A percentile compares a stretch with the other conserved stretches of the same genome.
These are phyloP conservation scores for Globisporangium viniferum DNA, from an alignment of 352 stramenopile species.

Conservation along the genomic window DNA sequence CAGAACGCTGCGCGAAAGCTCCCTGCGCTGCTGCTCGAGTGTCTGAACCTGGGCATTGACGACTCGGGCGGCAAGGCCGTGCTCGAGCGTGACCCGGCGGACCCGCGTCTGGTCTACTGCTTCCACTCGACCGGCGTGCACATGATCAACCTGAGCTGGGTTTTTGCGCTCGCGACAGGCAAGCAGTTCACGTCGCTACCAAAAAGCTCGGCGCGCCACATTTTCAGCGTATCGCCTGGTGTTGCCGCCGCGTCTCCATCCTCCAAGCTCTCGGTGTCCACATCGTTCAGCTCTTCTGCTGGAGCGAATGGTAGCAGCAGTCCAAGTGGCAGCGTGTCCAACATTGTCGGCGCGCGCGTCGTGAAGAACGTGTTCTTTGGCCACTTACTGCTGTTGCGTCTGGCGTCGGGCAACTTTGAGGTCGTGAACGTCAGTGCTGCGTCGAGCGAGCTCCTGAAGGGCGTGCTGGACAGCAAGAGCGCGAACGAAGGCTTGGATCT, in stretches of 20 bases:
- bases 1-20: conserved; percentile 20
- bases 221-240: conserved; percentile 71
- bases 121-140: conserved; percentile 77
- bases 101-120: conserved; percentile 67
- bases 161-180: conserved; percentile 48
- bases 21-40: conserved; percentile 64
- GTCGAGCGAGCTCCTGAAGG: conserved; percentile 68
- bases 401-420: conserved; percentile 71
- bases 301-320: neutral
- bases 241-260: conserved; percentile 6
- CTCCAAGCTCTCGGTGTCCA: neutral
- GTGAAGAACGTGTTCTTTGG: conserved; percentile 78
- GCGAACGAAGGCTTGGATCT: conserved; percentile 6
- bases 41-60: conserved; percentile 66
- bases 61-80: conserved; percentile 63
- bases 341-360: conserved; percentile 61
- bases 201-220: conserved; percentile 68
- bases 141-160: conserved; percentile 75
- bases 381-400: conserved; percentile 67
- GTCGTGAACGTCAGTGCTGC: conserved; percentile 77
- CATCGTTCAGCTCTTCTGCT: conserved; percentile 10
- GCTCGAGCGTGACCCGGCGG: conserved; percentile 43
- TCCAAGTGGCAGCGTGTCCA: conserved; percentile 21
- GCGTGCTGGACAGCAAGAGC: conserved; percentile 37
- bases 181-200: conserved; percentile 61